A percentile compares a stretch with the other conserved stretches of the same genome.
Evolutionary conservation across 2,329 filamentous ascomycete genomes (phyloP).

Genomic region (Truncatella angustata): DNA sequence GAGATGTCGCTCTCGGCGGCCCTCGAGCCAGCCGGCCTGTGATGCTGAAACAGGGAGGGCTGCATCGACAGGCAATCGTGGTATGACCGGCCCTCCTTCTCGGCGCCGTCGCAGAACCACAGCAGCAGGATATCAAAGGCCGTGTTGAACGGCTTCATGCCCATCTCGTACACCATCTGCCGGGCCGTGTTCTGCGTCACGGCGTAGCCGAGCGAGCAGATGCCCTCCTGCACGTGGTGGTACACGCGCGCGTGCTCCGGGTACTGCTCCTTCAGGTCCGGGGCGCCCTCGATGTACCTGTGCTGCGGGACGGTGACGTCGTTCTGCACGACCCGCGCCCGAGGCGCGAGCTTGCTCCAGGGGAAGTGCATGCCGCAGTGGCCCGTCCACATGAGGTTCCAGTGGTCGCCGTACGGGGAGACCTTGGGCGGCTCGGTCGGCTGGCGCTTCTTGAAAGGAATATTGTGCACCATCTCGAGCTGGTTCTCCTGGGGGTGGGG

Average conservation of each 20-base stretch:
- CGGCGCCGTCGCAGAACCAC: conserved; percentile 42
- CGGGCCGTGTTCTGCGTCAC: conserved; percentile 43
- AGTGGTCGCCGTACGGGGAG: conserved; percentile 43
- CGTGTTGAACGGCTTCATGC: conserved; percentile 36
- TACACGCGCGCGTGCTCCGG: conserved; percentile 42
- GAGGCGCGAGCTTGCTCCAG: conserved; percentile 17
- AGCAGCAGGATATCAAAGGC: conserved; percentile 44
- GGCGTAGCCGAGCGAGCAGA: conserved; percentile 43
- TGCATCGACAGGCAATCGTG: conserved; percentile 39
- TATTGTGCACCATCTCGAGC: conserved; percentile 10
- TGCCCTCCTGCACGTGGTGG: conserved; percentile 37
- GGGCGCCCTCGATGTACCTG: conserved; percentile 30
- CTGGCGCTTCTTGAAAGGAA: conserved; percentile 17
- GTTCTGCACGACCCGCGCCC: conserved; percentile 29
- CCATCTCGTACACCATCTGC: conserved; percentile 40
- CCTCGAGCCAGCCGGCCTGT: conserved; percentile 36
- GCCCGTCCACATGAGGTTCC: conserved; percentile 52
- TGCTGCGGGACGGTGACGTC: conserved; percentile 35
- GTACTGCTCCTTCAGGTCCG: conserved; percentile 33
- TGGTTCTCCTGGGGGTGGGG: conserved; percentile 14
- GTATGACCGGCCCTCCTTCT: conserved; percentile 29
- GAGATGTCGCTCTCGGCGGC: conserved; percentile 35
- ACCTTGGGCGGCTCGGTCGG: conserved; percentile 13
- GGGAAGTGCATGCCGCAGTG: conserved; percentile 41
- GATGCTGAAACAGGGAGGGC: conserved; percentile 46